Conservation (phyloP, 192 early-diverging fungal species). For the Coemansia asiatica region DNA sequence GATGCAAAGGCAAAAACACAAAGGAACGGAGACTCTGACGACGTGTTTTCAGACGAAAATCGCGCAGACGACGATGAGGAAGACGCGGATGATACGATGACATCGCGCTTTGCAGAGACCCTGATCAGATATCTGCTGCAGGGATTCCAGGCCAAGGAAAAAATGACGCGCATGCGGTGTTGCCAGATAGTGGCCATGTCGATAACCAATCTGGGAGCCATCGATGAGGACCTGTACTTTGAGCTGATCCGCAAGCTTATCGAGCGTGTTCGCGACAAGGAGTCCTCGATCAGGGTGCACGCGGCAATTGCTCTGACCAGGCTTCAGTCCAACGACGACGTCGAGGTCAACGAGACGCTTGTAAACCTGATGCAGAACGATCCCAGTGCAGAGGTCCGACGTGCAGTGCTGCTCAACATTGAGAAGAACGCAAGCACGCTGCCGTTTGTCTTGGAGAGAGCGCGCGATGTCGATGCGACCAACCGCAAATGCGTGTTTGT, state of each 20-base stretch:
- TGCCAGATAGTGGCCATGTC: conserved; percentile 77
- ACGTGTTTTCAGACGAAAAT: conserved; percentile 29
- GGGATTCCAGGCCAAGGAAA: conserved; percentile 80
- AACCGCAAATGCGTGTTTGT: conserved; percentile 72
- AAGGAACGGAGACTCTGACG: conserved; percentile 19
- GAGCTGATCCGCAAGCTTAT: conserved; percentile 65
- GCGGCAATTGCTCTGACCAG: conserved; percentile 76
- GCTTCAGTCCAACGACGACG: conserved; percentile 67
- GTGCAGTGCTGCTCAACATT: conserved; percentile 75
- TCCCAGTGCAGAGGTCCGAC: conserved; percentile 79
- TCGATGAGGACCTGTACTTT: conserved; percentile 78
- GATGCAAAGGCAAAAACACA: conserved; percentile 40
- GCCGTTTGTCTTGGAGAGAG: conserved; percentile 71
- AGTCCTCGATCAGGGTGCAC: conserved; percentile 72
- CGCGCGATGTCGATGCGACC: conserved; percentile 72
- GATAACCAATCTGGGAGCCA: conserved; percentile 70
- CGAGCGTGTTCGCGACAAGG: conserved; percentile 79
- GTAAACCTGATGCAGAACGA: conserved; percentile 70
- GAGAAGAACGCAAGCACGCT: conserved; percentile 63
- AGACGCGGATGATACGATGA: conserved; percentile 52
- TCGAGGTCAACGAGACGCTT: conserved; percentile 64
- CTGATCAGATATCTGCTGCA: conserved; percentile 69
- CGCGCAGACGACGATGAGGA: conserved; percentile 24
- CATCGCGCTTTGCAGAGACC: conserved; percentile 68
- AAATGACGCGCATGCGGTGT: conserved; percentile 69